Evolutionary conservation across 148 eudicot genomes (phyloP).

Genomic region (Chenopodium suecicum): DNA sequence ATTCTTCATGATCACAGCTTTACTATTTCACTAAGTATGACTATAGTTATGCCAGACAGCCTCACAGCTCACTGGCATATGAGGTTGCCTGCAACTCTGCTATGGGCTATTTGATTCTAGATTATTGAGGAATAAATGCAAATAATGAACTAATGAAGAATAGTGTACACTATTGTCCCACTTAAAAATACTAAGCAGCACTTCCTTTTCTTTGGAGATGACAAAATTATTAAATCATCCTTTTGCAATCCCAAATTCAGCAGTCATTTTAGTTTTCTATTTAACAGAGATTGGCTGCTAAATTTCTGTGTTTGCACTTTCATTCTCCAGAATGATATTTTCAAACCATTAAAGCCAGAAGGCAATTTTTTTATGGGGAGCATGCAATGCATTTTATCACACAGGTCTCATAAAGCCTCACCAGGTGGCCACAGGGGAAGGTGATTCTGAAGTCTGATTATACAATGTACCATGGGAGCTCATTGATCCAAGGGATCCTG

Average conservation of each 20-base stretch:
- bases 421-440: conserved; percentile 63
- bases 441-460: conserved; percentile 42
- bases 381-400: not conserved
- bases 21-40: not conserved
- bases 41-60: not conserved
- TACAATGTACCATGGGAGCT: conserved; percentile 82
- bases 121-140: not conserved
- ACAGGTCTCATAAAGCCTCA: conserved; percentile 30
- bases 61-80: not conserved
- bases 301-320: not conserved
- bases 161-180: not conserved
- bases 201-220: not conserved
- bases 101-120: not conserved
- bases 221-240: not conserved
- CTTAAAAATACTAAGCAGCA: not conserved
- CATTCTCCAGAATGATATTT: not conserved
- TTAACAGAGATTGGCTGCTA: not conserved
- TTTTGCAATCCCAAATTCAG: not conserved
- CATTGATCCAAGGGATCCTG: conserved; percentile 93
- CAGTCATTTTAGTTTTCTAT: not conserved
- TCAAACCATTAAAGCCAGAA: not conserved
- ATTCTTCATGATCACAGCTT: not conserved
- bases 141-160: not conserved
- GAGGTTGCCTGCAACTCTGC: not conserved
- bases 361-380: not conserved